Conservation (phyloP, 139 green algal species). For the Zygnema circumcarinatum region DNA sequence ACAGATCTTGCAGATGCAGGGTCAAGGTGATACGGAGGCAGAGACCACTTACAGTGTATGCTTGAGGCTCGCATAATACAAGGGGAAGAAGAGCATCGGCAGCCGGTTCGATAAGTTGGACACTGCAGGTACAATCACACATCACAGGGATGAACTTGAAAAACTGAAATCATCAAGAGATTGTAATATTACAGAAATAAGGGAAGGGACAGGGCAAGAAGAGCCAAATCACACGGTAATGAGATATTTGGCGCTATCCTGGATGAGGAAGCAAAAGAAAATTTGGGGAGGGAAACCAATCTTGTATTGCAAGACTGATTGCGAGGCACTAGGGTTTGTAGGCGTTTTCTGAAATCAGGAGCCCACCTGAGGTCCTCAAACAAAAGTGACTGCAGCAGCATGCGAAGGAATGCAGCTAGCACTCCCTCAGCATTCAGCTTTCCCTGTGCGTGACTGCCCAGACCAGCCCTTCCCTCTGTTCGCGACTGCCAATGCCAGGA, state of each 20-base stretch:
- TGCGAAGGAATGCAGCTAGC: slow-evolving; percentile 36
- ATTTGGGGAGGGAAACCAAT: no score
- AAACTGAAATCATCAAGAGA: no score
- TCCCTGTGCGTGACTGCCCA: not conserved
- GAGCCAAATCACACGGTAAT: no score
- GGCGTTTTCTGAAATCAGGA: no score
- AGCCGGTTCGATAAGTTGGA: slow-evolving; percentile 31
- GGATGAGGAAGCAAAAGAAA: no score
- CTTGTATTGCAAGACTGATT: no score
- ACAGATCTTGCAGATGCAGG: not conserved
- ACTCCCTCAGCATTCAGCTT: not conserved
- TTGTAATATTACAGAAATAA: no score
- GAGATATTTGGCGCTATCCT: no score
- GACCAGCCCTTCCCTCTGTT: not conserved
- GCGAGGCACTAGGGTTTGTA: no score
- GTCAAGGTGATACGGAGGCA: not conserved
- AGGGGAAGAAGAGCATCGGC: slow-evolving; percentile 51
- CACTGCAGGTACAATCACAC: no score
- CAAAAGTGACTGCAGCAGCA: slow-evolving; percentile 32
- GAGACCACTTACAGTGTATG: slow-evolving; percentile 20
- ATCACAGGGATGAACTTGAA: no score
- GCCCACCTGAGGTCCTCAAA: slow-evolving; percentile 21
- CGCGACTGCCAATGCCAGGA: slow-evolving; percentile 37
- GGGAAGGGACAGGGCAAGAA: no score
- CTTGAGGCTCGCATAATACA: slow-evolving; percentile 31